Conservation (phyloP, 2,329 filamentous ascomycete genomes). For the Orbilia javanica region DNA sequence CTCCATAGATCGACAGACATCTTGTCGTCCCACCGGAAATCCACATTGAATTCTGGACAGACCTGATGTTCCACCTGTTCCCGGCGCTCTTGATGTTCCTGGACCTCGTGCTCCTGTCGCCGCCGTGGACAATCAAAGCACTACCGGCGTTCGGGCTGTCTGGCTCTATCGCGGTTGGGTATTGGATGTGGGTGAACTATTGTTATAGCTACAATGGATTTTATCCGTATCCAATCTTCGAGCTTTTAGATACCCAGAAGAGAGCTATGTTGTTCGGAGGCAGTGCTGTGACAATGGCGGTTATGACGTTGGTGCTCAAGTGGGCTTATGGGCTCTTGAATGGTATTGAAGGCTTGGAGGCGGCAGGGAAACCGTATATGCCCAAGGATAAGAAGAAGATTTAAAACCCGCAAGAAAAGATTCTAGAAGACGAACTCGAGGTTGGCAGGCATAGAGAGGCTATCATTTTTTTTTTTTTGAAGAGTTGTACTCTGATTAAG, state of each 20-base stretch:
- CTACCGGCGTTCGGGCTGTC: constrained; percentile 73
- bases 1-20: constrained; percentile 59
- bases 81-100: constrained; percentile 75
- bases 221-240: constrained; percentile 90
- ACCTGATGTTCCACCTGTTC: constrained; percentile 76
- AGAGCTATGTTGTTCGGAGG: constrained; percentile 77
- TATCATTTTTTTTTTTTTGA: too few relatives aligned
- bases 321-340: constrained; percentile 78
- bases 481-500: background rate
- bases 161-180: constrained; percentile 73
- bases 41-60: constrained; percentile 63
- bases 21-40: constrained; percentile 60
- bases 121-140: constrained; percentile 77
- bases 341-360: constrained; percentile 68
- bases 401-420: background rate
- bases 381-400: constrained; percentile 51
- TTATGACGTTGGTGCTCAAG: constrained; percentile 77
- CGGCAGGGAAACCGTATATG: constrained; percentile 63
- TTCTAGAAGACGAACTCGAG: background rate
- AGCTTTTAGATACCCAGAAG: constrained; percentile 74
- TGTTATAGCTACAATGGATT: constrained; percentile 69
- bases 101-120: constrained; percentile 77
- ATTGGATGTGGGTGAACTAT: constrained; percentile 83
- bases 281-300: constrained; percentile 78
- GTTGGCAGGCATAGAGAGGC: background rate